These are phyloP conservation scores for Porcisia deanei DNA, from an alignment of 208 protist species.

Conservation along the genomic window DNA sequence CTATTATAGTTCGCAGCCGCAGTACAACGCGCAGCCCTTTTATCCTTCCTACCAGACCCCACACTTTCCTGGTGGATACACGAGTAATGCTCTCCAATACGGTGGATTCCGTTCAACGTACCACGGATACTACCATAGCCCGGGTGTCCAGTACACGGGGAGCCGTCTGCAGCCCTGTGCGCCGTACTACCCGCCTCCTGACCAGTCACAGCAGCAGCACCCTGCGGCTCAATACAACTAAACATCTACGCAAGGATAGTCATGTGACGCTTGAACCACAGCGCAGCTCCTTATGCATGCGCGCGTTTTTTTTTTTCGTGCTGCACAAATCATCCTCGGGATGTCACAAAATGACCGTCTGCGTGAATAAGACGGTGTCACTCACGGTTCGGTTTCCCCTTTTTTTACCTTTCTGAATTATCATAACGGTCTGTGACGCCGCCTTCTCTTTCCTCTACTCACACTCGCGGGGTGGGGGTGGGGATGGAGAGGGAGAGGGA, in stretches of 20 bases:
- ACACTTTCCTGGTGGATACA: conserved; percentile 22
- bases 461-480: not conserved
- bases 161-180: conserved; percentile 40
- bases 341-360: not conserved
- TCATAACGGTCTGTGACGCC: not conserved
- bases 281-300: not conserved
- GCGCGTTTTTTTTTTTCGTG: not conserved
- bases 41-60: conserved; percentile 28
- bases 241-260: not conserved
- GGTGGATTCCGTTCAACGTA: conserved; percentile 23
- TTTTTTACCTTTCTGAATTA: not conserved
- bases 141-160: conserved; percentile 25
- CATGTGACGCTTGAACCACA: not conserved
- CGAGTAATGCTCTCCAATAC: conserved; percentile 16
- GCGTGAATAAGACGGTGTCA: not conserved
- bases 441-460: not conserved
- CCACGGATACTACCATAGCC: conserved; percentile 27
- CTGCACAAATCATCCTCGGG: not conserved
- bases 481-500: too few relatives aligned
- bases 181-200: conserved; percentile 48
- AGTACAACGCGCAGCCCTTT: conserved; percentile 33
- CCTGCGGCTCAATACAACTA: conserved; percentile 10
- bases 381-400: not conserved
- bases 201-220: conserved; percentile 32
- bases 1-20: conserved; percentile 34